Evolutionary conservation across 2,329 filamentous ascomycete species (phyloP), one percentile per base, ranked within the genome.

Genomic region (Microdochium nivale): DNA sequence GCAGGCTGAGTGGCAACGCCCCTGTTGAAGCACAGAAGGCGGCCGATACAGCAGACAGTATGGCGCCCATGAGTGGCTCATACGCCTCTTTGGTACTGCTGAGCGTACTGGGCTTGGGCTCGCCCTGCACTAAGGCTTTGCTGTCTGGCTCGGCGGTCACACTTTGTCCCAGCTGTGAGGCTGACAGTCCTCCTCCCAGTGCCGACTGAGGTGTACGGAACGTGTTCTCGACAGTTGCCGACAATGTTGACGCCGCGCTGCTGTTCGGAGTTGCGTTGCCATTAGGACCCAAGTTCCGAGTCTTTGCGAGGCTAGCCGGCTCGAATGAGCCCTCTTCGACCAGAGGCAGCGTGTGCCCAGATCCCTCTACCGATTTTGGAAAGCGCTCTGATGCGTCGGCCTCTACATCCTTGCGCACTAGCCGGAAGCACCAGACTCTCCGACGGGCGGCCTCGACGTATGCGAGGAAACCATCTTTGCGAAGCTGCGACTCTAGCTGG

Each of bases 371-470:
- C 48, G 63, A 67, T 10, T 63, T 58, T n/a, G 68, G 68, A 33
- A 77, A 68, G 27, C 55, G 57, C 1, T 59, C 54, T 40, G 57
- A 51, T 3, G 64, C 61, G 30, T 63, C 70, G 50, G 40, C 3
- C 40, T 44, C 40, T 19, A 13, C 40, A 19, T 75, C 71, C 56
- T 73, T 77, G 49, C 65, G 67, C 2, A 66, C 54, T 21, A 81
- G 66, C 25, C 71, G 70, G 58, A 83, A 83, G 53, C 75, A 71
- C 80, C 80, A 83, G 51, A 83, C 64, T 10, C 70, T 73, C 46
- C 72, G 72, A 53, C 76, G 70, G 33, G 65, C 66, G 11, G 71
- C 64, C 63, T 83, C 80, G 58, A 75, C 75, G 49, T 76, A 74
- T 2, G 77, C 75, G 48, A 82, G 67, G 53, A 77, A 72, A 47